Percentiles rank a stretch among this genome's conserved stretches.
Evolutionary conservation across 768 basidiomycete species (phyloP).

Genomic region (Serendipita sp.): DNA sequence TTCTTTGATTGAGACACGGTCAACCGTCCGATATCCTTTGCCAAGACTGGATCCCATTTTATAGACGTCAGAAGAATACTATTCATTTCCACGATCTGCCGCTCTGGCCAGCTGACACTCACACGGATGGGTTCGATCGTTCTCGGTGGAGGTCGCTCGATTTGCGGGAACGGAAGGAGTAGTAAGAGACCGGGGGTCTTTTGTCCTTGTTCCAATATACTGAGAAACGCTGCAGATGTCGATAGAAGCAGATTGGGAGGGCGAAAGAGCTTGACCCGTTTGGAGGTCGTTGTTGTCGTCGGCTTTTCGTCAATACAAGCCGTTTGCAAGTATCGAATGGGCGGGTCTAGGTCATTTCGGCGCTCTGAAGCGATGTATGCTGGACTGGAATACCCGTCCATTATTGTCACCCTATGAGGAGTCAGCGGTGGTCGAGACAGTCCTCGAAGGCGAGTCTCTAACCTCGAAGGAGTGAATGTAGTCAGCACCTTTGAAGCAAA

Average conservation of each 20-base stretch:
- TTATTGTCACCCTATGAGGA: background rate
- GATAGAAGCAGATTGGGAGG: background rate
- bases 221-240: background rate
- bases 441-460: background rate
- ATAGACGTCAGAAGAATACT: too few relatives aligned
- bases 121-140: background rate
- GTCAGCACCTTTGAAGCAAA: background rate
- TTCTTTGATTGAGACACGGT: too few relatives aligned
- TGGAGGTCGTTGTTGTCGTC: background rate
- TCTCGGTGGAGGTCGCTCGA: background rate
- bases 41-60: too few relatives aligned
- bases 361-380: background rate
- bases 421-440: background rate
- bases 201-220: background rate
- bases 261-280: background rate
- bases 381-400: constrained; percentile 2
- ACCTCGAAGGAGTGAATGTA: background rate
- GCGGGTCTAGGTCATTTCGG: background rate
- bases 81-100: background rate
- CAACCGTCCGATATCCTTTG: too few relatives aligned
- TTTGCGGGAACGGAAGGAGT: background rate
- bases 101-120: background rate
- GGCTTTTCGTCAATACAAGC: too few relatives aligned
- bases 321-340: background rate
- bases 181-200: background rate